Conservation (phyloP, 352 stramenopile genomes). For the Globisporangium nunn region DNA sequence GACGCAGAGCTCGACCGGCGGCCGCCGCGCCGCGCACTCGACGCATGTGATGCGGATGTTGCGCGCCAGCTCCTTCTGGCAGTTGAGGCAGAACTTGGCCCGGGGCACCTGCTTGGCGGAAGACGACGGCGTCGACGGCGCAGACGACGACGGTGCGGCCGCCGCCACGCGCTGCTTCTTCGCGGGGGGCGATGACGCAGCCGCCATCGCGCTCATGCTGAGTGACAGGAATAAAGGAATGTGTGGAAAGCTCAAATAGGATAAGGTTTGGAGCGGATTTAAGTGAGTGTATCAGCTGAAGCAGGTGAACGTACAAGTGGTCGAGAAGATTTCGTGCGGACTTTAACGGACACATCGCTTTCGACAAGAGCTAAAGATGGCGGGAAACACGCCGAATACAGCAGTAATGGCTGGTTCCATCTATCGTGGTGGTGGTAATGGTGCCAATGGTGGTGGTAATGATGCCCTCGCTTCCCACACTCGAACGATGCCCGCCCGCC, state of each 20-base stretch:
- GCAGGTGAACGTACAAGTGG: not conserved
- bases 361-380: not conserved
- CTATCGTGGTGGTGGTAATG: too few species aligned
- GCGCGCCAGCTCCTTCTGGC: slow-evolving; percentile 77
- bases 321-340: not conserved
- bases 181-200: not conserved
- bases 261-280: not conserved
- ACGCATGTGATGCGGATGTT: slow-evolving; percentile 83
- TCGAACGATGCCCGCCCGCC: too few species aligned
- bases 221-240: not conserved
- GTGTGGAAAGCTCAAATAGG: not conserved
- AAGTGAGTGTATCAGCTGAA: not conserved
- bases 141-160: not conserved
- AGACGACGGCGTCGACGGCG: slow-evolving; percentile 2
- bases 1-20: slow-evolving; percentile 88
- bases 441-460: not conserved
- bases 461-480: too few species aligned
- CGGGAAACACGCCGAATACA: not conserved
- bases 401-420: too few species aligned
- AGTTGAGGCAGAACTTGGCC: slow-evolving; percentile 81
- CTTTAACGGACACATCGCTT: not conserved
- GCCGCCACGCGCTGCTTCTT: slow-evolving; percentile 16
- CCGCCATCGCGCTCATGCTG: slow-evolving; percentile 1
- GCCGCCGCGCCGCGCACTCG: slow-evolving; percentile 47
- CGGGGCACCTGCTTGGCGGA: slow-evolving; percentile 24